A percentile compares a stretch with the other conserved stretches of the same genome.
Conservation (phyloP, 768 basidiomycete species). For the Tubosaeta brunneosetosa region DNA sequence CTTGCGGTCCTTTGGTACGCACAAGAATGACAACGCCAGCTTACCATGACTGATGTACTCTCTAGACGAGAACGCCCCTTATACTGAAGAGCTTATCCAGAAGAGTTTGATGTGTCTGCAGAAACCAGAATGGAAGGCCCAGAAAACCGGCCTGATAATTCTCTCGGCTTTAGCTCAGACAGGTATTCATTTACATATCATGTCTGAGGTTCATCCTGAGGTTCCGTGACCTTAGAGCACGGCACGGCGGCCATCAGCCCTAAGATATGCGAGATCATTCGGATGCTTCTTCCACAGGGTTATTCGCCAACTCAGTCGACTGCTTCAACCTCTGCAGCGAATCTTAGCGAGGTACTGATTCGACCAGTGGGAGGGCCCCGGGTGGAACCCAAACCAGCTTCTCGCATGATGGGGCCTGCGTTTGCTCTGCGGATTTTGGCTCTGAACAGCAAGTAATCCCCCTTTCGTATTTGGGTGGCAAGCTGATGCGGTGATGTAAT, state of each 20-base stretch:
- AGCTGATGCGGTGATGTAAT: slow-evolving; percentile 1
- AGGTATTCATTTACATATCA: slow-evolving; percentile 1
- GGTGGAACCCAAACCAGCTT: slow-evolving; percentile 1
- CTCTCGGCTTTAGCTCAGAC: slow-evolving; percentile 22
- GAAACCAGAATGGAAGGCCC: slow-evolving; percentile 9
- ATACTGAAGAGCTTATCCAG: slow-evolving; percentile 10
- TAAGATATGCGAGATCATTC: slow-evolving; percentile 9
- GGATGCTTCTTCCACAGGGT: slow-evolving; percentile 15
- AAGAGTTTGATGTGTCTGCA: slow-evolving; percentile 5
- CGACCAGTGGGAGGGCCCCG: background rate
- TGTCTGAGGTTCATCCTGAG: background rate
- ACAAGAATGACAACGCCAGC: background rate
- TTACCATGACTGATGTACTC: background rate
- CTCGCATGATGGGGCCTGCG: slow-evolving; percentile 24
- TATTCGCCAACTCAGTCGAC: background rate
- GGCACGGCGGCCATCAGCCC: slow-evolving; percentile 8
- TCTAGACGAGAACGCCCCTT: slow-evolving; percentile 8
- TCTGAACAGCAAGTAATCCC: slow-evolving; percentile 10
- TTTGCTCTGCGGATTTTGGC: slow-evolving; percentile 21
- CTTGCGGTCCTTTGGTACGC: slow-evolving; percentile 17
- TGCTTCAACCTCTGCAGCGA: background rate
- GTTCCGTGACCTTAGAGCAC: slow-evolving; percentile 7
- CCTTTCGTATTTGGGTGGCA: background rate
- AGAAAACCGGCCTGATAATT: slow-evolving; percentile 22
- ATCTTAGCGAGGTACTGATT: no score